Evolutionary conservation across 2,329 filamentous ascomycete species (phyloP), one percentile per base, ranked within the genome.

Genomic region (Lizonia empirigonia): DNA sequence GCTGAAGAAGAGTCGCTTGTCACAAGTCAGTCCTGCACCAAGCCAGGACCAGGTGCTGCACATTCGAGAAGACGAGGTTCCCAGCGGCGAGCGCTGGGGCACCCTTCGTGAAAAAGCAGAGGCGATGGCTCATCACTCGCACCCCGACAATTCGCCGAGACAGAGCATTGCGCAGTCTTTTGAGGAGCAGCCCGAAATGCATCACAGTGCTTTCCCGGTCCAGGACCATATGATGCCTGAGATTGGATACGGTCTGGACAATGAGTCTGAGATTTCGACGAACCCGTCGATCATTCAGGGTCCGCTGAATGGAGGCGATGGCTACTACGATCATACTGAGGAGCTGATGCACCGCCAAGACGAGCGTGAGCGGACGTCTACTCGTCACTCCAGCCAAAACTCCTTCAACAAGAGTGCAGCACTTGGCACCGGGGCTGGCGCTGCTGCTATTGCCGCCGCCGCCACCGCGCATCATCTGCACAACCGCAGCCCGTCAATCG

Each of bases 271-370:
- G 55, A 81, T 90, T 13, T 87, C 85, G 36, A 96, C 91, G 15
- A 95, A 95, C 67, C 91, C 91, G 2, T 96, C 92, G 0, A 81
- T 92, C 40, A 85, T 95, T 32, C 83, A 91, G 59, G 90, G 89
- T 15, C 87, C 86, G 1, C 82, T 88, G 40, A 86, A 84, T 41
- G 84, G 82, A 26, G 68, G 75, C 20, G 70, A 77, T 36, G 56
- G 52, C 1, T 77, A 78, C 58, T 77, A 76, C 37, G 75, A 74
- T 53, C 72, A 71, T 18, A 79, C 65, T 13, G 65, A 68, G n/a
- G 62, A 68, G 68, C 35, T 67, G 18, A 56, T 71, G 13, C 61
- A 55, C 38, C 63, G 52, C 59, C 71, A 55, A 62, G 74, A 67
- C 58, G 74, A 68, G 37, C 62, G 62, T 18, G 67, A 71, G 35